Conservation (phyloP, 164 flowering plant species). For the Echeveria elegans region DNA sequence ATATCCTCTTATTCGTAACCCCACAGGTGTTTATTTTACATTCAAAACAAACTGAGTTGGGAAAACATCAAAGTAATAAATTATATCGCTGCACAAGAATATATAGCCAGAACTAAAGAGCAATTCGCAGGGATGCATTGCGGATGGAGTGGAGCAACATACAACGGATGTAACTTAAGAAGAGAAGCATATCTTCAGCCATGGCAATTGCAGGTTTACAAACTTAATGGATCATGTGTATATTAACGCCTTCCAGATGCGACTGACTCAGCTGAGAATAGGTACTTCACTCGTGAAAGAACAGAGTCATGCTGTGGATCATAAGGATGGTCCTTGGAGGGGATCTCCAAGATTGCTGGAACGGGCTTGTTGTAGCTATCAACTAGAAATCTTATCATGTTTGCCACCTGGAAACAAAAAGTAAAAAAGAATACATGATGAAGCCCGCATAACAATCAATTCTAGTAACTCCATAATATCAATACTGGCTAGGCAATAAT, state of each 20-base stretch:
- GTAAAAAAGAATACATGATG: neutral
- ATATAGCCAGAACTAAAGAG: neutral
- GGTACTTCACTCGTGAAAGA: conserved; percentile 86
- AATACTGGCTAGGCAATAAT: neutral
- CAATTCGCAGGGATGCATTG: neutral
- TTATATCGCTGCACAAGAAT: neutral
- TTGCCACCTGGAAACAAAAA: conserved; percentile 59
- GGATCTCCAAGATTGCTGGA: conserved; percentile 95
- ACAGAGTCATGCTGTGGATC: conserved; percentile 93
- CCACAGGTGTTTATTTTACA: too few species aligned
- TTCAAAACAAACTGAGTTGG: neutral
- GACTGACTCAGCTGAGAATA: conserved; percentile 83
- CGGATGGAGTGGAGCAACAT: neutral
- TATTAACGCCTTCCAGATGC: conserved; percentile 62
- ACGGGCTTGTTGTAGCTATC: conserved; percentile 94
- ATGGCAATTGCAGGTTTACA: neutral
- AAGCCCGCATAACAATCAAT: neutral
- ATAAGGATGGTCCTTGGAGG: conserved; percentile 96
- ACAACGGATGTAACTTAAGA: neutral
- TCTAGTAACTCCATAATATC: neutral
- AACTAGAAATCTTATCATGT: conserved; percentile 87
- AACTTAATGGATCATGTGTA: neutral
- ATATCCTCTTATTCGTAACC: neutral
- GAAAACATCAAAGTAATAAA: neutral
- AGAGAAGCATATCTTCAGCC: neutral